Evolutionary conservation across 345 rosid genomes (phyloP), one percentile per base, ranked within the genome.

Genomic region (Turnera subulata): DNA sequence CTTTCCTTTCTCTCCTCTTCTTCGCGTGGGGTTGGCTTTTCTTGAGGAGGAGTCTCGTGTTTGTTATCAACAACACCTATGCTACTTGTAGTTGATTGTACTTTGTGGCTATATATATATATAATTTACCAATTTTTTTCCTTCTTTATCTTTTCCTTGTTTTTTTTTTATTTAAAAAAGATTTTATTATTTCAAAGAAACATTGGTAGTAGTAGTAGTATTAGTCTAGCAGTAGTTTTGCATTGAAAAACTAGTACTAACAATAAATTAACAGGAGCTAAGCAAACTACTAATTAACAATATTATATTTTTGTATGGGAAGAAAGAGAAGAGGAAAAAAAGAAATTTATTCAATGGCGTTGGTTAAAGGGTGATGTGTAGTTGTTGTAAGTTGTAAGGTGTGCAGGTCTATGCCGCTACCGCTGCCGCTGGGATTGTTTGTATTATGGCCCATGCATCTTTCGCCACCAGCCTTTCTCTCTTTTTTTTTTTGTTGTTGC

Each of bases 11-110:
- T 11, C 49, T 29, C 43, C 43, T 56, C 68, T 49, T 25, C 56
- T 44, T 51, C 37, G 44, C 48, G 70, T 58, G 63, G 64, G 70
- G 46, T 35, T 67, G 61, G 49, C 55, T 67, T 67, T 64, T 65
- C 63, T 45, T 33, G 18, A 21, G 58, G 47, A 26, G 50, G 42
- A 46, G 38, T 65, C 70, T 43, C 53, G 58, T 45, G 62, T 50
- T 43, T 48, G 22, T 43, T 33, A 40, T 50, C 53, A 32, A 19
- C 62, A 55, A 23, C 59, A 55, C 17, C 25, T 51, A 17, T 12
- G 13, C 73, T 61, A 53, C 51, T 24, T 45, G 9, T 49, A 32
- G 51, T 46, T 33, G 20, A 12, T 43, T 62, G 15, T 23, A 32
- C 49, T 9, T 11, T 46, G 1, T 50, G 8, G 13, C 15, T 32